Evolutionary conservation across 192 early-diverging fungal genomes (phyloP).

Genomic region (Gorgonomyces haynaldii): DNA sequence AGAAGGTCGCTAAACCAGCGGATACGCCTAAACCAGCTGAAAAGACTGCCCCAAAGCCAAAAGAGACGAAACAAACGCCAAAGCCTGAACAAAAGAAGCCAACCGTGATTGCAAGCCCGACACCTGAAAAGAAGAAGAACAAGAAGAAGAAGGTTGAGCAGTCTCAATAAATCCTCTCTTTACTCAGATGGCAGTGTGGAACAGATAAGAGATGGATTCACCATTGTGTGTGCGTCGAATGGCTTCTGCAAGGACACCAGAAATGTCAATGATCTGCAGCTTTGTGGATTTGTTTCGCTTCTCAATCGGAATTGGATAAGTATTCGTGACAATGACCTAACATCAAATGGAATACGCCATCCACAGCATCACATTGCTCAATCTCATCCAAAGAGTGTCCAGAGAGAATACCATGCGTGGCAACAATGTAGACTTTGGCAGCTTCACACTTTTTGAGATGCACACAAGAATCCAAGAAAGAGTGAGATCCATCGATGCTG

Average conservation of each 20-base stretch:
- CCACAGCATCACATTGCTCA: slow-evolving; percentile 63
- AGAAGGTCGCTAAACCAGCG: background rate
- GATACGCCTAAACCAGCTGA: background rate
- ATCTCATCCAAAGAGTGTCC: slow-evolving; percentile 77
- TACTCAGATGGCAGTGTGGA: slow-evolving; percentile 33
- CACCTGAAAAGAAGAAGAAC: background rate
- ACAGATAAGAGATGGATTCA: slow-evolving; percentile 86
- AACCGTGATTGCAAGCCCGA: background rate
- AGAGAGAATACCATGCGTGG: slow-evolving; percentile 89
- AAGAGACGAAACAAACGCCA: background rate
- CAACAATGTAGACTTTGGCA: slow-evolving; percentile 81
- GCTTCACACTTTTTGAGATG: slow-evolving; percentile 66
- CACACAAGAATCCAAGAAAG: slow-evolving; percentile 79
- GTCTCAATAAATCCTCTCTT: too few relatives aligned
- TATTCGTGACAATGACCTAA: slow-evolving; percentile 76
- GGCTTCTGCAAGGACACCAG: slow-evolving; percentile 84
- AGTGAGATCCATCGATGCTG: slow-evolving; percentile 79
- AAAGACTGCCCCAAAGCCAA: background rate
- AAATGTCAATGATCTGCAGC: slow-evolving; percentile 76
- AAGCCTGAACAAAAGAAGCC: background rate
- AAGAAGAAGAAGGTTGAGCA: slow-evolving; percentile 8
- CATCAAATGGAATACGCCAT: slow-evolving; percentile 43
- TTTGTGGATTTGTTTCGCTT: slow-evolving; percentile 61
- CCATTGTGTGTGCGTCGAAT: slow-evolving; percentile 89
- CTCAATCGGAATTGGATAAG: slow-evolving; percentile 67